Conservation (phyloP, 2,329 filamentous ascomycete genomes). For the Malbranchea cinnamomea region DNA sequence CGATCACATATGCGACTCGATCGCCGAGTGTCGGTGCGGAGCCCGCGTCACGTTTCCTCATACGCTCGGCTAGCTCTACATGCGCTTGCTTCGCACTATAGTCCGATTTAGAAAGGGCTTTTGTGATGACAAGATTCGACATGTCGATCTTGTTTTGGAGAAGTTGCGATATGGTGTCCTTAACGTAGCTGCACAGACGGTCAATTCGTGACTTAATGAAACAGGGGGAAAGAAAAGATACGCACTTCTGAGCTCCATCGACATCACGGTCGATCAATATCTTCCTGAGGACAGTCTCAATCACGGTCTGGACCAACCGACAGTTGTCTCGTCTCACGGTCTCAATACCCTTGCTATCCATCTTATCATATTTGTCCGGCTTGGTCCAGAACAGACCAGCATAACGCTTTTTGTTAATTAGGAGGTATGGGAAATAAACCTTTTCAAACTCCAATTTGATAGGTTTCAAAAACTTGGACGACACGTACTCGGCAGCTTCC, state of each 20-base stretch:
- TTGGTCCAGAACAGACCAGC: constrained; percentile 97
- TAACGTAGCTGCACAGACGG: constrained; percentile 58
- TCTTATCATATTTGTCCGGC: constrained; percentile 91
- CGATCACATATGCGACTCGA: constrained; percentile 94
- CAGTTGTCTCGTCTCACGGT: constrained; percentile 96
- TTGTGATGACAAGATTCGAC: constrained; percentile 98
- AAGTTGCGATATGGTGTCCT: constrained; percentile 85
- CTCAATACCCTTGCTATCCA: constrained; percentile 99
- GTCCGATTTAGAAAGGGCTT: constrained; percentile 78
- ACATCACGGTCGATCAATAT: constrained; percentile 88
- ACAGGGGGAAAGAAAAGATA: constrained; percentile 11
- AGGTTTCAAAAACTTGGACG: constrained; percentile 81
- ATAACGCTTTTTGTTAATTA: constrained; percentile 99
- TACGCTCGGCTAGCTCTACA: constrained; percentile 84
- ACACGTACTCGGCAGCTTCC: constrained; percentile 78
- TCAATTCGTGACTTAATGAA: constrained; percentile 1
- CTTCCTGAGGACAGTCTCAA: constrained; percentile 91
- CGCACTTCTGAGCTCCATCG: constrained; percentile 82
- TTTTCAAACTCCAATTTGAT: constrained; percentile 99
- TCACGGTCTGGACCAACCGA: constrained; percentile 85
- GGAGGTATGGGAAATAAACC: constrained; percentile 91
- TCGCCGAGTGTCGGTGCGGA: constrained; percentile 87
- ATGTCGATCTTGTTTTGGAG: constrained; percentile 97
- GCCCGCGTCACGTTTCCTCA: constrained; percentile 92
- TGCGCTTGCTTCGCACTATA: constrained; percentile 92